Evolutionary conservation across 192 early-diverging fungal species (phyloP).

Genomic region (Coemansia reversa): DNA sequence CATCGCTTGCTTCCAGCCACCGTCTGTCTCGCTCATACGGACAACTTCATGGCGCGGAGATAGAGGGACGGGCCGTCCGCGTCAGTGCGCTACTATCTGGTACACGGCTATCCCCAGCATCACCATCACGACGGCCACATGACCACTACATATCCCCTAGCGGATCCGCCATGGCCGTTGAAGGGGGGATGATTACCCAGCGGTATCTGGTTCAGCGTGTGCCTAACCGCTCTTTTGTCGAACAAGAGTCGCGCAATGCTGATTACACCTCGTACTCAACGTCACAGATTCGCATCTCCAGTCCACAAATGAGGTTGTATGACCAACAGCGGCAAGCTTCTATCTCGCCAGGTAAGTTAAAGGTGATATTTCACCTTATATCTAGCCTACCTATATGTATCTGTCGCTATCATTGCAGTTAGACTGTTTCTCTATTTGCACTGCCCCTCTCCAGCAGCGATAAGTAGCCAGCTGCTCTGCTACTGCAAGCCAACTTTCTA

Average conservation of each 20-base stretch:
- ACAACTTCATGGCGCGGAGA: slow-evolving; percentile 19
- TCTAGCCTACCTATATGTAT: not conserved
- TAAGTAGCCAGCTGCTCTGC: not conserved
- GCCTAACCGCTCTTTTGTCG: slow-evolving; percentile 6
- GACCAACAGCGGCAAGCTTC: slow-evolving; percentile 18
- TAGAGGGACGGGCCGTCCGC: slow-evolving; percentile 41
- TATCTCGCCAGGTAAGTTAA: slow-evolving; percentile 35
- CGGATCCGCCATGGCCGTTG: slow-evolving; percentile 11
- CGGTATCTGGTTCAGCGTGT: slow-evolving; percentile 46
- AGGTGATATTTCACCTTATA: not conserved
- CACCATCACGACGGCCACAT: slow-evolving; percentile 14
- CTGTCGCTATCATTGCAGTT: not conserved
- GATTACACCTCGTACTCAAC: slow-evolving; percentile 14
- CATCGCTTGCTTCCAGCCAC: slow-evolving; percentile 14
- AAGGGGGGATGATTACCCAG: slow-evolving; percentile 27
- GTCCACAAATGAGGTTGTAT: slow-evolving; percentile 33
- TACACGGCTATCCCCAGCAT: slow-evolving; percentile 24
- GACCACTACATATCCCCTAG: slow-evolving; percentile 17
- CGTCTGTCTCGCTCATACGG: slow-evolving; percentile 20
- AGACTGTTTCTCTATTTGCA: not conserved
- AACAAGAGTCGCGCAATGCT: slow-evolving; percentile 10
- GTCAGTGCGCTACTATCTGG: slow-evolving; percentile 48
- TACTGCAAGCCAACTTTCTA: not conserved
- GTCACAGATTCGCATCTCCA: slow-evolving; percentile 45
- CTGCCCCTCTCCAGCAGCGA: not conserved